A percentile compares a stretch with the other conserved stretches of the same genome.
These are phyloP conservation scores for Phytophthora pseudosyringae DNA, from an alignment of 352 stramenopile species.

Conservation along the genomic window DNA sequence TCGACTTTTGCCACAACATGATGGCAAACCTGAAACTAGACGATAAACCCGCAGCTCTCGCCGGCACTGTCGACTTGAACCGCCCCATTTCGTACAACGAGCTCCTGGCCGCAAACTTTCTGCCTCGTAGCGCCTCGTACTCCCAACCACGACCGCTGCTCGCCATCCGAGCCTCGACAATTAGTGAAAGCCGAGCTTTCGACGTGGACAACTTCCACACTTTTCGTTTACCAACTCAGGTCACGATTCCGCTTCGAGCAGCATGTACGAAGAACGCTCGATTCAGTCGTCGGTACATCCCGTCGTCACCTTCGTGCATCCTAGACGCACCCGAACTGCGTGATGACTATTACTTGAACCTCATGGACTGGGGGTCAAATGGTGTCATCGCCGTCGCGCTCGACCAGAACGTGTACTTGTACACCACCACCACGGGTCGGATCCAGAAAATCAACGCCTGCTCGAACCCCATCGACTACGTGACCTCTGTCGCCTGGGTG, in stretches of 20 bases:
- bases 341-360: slow-evolving; percentile 98
- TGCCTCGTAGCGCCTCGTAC: neutral
- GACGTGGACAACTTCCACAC: neutral
- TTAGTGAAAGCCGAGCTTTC: neutral
- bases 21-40: slow-evolving; percentile 1
- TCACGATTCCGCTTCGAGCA: neutral
- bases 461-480: slow-evolving; percentile 83
- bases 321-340: slow-evolving; percentile 96
- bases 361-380: slow-evolving; percentile 94
- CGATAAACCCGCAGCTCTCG: neutral
- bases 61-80: neutral
- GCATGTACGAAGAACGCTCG: neutral
- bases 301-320: slow-evolving; percentile 74
- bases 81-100: slow-evolving; percentile 1
- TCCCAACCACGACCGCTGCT: slow-evolving; percentile 5
- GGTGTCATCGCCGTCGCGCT: slow-evolving; percentile 96
- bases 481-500: slow-evolving; percentile 95
- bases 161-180: slow-evolving; percentile 10
- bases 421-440: slow-evolving; percentile 90
- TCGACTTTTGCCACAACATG: slow-evolving; percentile 14
- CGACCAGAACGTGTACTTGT: slow-evolving; percentile 95
- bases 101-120: slow-evolving; percentile 1
- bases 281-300: slow-evolving; percentile 19
- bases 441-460: slow-evolving; percentile 90
- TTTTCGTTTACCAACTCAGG: neutral